These are phyloP conservation scores for Myxozyma monticola DNA, from an alignment of 805 yeast species.

Conservation along the genomic window DNA sequence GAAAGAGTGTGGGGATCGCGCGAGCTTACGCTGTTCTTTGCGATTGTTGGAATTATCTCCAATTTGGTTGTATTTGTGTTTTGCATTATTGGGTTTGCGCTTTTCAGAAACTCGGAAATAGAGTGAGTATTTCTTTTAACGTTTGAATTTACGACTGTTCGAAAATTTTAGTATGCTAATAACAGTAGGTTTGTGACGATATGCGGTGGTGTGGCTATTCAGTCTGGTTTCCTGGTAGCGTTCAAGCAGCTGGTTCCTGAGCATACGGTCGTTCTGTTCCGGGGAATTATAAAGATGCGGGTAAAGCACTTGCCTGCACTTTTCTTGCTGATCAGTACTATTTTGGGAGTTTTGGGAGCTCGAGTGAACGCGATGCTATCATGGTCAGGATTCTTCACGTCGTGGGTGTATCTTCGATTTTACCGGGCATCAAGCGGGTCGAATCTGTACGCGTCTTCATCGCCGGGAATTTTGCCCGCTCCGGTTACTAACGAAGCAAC, in stretches of 20 bases:
- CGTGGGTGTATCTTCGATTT: slow-evolving; percentile 80
- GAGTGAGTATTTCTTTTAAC: background rate
- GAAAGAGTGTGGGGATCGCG: slow-evolving; percentile 65
- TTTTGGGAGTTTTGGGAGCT: slow-evolving; percentile 36
- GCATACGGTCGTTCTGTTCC: slow-evolving; percentile 53
- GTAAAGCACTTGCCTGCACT: slow-evolving; percentile 46
- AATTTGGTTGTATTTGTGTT: slow-evolving; percentile 41
- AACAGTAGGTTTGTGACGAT: slow-evolving; percentile 46
- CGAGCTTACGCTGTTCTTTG: slow-evolving; percentile 52
- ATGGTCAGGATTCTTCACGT: slow-evolving; percentile 53
- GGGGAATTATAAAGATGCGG: slow-evolving; percentile 47
- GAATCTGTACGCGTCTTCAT: slow-evolving; percentile 8
- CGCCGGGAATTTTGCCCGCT: slow-evolving; percentile 16
- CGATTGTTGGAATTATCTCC: slow-evolving; percentile 42
- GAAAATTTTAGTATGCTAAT: background rate
- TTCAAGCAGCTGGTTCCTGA: slow-evolving; percentile 67
- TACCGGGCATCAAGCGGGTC: slow-evolving; percentile 36
- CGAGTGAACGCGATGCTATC: slow-evolving; percentile 37
- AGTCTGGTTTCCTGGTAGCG: slow-evolving; percentile 61
- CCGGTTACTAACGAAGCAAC: slow-evolving; percentile 14
- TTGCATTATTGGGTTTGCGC: slow-evolving; percentile 9
- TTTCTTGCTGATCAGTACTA: slow-evolving; percentile 37
- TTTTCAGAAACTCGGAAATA: background rate
- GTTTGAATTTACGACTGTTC: background rate
- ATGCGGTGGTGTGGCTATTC: slow-evolving; percentile 56